Evolutionary conservation across 306 rosid genomes (phyloP).

Genomic region (Ceratonia siliqua): DNA sequence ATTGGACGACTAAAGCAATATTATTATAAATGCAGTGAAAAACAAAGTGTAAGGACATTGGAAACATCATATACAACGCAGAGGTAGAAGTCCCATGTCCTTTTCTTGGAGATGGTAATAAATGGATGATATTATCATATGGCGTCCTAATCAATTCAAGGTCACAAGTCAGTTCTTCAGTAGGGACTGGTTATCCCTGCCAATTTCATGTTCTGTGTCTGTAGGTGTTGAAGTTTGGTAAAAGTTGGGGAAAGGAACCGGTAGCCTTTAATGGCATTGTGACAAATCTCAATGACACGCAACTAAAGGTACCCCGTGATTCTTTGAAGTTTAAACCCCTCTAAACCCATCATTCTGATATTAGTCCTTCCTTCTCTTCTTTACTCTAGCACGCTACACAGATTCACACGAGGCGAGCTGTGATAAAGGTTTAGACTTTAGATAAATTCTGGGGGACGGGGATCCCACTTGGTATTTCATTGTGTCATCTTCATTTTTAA

Average conservation of each 20-base stretch:
- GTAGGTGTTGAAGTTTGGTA: conserved; percentile 54
- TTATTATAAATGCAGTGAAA: conserved; percentile 13
- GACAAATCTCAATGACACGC: conserved; percentile 34
- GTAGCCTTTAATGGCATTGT: conserved; percentile 33
- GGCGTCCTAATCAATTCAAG: conserved; percentile 24
- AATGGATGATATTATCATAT: neutral
- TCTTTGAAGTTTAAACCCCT: conserved; percentile 2
- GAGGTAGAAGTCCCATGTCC: neutral
- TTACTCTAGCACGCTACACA: conserved; percentile 25
- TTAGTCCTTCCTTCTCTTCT: conserved; percentile 37
- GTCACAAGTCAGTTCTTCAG: conserved; percentile 36
- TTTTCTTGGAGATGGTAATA: conserved; percentile 2
- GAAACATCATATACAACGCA: conserved; percentile 38
- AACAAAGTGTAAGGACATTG: conserved; percentile 34
- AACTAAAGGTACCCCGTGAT: conserved; percentile 15
- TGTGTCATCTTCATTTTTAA: neutral
- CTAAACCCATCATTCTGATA: conserved; percentile 23
- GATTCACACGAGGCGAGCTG: conserved; percentile 2
- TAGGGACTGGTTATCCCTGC: neutral
- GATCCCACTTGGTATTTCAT: conserved; percentile 30
- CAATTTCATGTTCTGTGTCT: conserved; percentile 31
- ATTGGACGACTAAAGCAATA: neutral
- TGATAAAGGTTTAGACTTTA: conserved; percentile 17
- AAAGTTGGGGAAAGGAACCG: conserved; percentile 49
- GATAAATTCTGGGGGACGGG: neutral